Evolutionary conservation across 768 basidiomycete genomes (phyloP).

Genomic region (Tremella mesenterica): DNA sequence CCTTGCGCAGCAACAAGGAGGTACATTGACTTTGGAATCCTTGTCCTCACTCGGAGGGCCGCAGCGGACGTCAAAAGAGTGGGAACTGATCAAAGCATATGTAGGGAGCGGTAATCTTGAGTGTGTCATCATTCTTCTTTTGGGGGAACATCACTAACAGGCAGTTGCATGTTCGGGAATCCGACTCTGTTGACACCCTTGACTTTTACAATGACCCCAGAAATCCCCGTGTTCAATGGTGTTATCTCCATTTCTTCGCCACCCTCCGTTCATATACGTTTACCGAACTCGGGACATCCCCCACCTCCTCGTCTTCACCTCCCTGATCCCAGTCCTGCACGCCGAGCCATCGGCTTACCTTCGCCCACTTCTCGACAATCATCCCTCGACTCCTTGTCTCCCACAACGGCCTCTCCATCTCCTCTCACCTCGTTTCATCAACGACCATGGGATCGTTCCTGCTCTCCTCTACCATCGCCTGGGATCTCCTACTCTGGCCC

Average conservation of each 20-base stretch:
- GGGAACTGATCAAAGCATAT: constrained; percentile 36
- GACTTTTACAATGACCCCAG: no score
- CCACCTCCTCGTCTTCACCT: no score
- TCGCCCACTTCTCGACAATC: constrained; percentile 6
- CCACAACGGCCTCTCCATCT: constrained; percentile 8
- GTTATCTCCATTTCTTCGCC: no score
- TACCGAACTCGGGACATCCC: no score
- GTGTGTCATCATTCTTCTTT: no score
- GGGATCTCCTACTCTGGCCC: not conserved
- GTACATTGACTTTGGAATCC: constrained; percentile 36
- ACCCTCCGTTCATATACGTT: no score
- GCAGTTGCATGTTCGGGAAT: no score
- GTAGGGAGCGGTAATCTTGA: constrained; percentile 38
- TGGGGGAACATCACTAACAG: no score
- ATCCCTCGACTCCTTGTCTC: constrained; percentile 10
- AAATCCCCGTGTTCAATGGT: no score
- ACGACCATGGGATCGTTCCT: constrained; percentile 10
- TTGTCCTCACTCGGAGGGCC: constrained; percentile 16
- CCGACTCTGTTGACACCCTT: no score
- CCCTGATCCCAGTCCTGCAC: no score
- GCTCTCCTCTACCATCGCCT: constrained; percentile 11
- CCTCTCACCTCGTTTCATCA: not conserved
- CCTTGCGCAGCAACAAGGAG: constrained; percentile 19
- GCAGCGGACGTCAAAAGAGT: constrained; percentile 8
- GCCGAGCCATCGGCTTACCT: no score